Conservation (phyloP, 345 rosid genomes). For the Pugionium cornutum region DNA sequence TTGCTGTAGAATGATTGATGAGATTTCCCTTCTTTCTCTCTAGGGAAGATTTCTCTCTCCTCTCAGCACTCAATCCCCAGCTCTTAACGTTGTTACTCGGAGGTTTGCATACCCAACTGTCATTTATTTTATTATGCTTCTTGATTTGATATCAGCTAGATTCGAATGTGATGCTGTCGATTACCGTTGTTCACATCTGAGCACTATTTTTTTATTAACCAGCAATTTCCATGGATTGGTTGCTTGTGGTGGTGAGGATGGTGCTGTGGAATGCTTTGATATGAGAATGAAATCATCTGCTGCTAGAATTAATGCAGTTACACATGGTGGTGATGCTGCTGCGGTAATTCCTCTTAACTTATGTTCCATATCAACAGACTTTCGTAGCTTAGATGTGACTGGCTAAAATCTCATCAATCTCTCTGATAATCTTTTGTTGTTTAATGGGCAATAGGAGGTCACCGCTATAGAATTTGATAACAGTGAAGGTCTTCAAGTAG, state of each 20-base stretch:
- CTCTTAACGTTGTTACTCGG: constrained; percentile 83
- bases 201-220: constrained; percentile 33
- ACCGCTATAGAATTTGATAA: constrained; percentile 84
- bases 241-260: constrained; percentile 99
- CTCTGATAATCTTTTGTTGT: constrained; percentile 2
- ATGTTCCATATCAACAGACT: constrained; percentile 22
- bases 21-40: constrained; percentile 10
- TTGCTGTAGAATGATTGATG: constrained; percentile 26
- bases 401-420: background rate
- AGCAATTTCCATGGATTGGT: constrained; percentile 89
- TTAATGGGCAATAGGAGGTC: constrained; percentile 61
- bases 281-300: constrained; percentile 74
- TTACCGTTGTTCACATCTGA: constrained; percentile 30
- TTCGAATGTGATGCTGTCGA: background rate
- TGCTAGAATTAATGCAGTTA: constrained; percentile 82
- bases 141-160: background rate
- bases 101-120: constrained; percentile 51
- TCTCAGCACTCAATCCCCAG: constrained; percentile 78
- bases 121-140: constrained; percentile 1
- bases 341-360: constrained; percentile 46
- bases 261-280: constrained; percentile 93
- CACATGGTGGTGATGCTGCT: constrained; percentile 68
- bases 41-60: constrained; percentile 88
- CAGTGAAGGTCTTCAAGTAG: constrained; percentile 77
- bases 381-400: constrained; percentile 2